Evolutionary conservation across 805 yeast genomes (phyloP).

Genomic region (Limtongia smithiae): DNA sequence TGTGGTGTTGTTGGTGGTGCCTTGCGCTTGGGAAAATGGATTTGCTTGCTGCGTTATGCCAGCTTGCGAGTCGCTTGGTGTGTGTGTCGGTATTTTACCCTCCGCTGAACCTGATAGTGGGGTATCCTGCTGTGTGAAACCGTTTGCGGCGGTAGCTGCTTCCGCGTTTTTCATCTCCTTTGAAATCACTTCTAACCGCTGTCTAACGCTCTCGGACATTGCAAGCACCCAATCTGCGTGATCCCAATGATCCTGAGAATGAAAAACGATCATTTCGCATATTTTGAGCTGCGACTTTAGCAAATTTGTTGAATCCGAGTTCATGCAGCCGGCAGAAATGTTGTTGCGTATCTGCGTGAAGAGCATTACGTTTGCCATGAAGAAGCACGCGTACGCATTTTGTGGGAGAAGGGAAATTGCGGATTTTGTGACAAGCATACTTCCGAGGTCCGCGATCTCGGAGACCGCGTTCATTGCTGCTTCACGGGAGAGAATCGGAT

Average conservation of each 20-base stretch:
- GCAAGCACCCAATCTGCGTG: slow-evolving; percentile 26
- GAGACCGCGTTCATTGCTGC: slow-evolving; percentile 15
- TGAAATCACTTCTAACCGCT: not conserved
- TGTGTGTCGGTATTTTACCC: too few relatives aligned
- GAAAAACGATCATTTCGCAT: slow-evolving; percentile 20
- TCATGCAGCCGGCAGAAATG: not conserved
- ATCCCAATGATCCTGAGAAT: slow-evolving; percentile 28
- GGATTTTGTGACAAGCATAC: slow-evolving; percentile 17
- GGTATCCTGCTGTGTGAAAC: not conserved
- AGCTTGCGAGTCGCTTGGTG: too few relatives aligned
- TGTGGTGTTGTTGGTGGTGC: too few relatives aligned
- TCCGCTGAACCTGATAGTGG: too few relatives aligned
- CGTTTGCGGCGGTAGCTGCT: not conserved
- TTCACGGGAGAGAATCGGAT: not conserved
- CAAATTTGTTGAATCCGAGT: not conserved
- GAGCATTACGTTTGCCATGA: slow-evolving; percentile 27
- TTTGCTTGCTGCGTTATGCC: too few relatives aligned
- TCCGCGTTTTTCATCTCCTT: not conserved
- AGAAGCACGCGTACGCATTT: slow-evolving; percentile 17
- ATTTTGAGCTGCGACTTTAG: slow-evolving; percentile 15
- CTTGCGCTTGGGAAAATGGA: too few relatives aligned
- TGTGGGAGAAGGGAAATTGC: slow-evolving; percentile 16
- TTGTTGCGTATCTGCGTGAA: slow-evolving; percentile 14
- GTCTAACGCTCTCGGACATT: slow-evolving; percentile 16
- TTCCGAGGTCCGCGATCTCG: slow-evolving; percentile 17